These are phyloP conservation scores for Clarireedia hainanense DNA, from an alignment of 2,329 filamentous ascomycete genomes.

Conservation along the genomic window DNA sequence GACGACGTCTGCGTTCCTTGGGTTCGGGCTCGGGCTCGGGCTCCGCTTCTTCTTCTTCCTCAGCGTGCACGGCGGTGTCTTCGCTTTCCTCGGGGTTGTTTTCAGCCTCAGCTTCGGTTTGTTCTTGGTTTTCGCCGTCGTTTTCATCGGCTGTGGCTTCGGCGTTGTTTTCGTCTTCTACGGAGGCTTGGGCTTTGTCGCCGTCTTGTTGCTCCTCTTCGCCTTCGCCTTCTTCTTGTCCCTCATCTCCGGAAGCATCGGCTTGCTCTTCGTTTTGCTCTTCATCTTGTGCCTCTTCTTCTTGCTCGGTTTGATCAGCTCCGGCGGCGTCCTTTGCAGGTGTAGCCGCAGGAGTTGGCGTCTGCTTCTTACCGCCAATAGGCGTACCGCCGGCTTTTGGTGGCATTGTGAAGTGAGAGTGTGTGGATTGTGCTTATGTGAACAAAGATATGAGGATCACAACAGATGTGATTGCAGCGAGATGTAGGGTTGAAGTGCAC, in stretches of 20 bases:
- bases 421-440: not conserved
- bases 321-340: not conserved
- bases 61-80: slow-evolving; percentile 1
- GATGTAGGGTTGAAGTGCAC: too few species aligned
- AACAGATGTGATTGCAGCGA: too few species aligned
- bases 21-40: not conserved
- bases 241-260: not conserved
- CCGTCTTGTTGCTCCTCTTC: not conserved
- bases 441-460: too few species aligned
- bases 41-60: not conserved
- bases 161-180: not conserved
- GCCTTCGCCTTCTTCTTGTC: not conserved
- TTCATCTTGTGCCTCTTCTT: slow-evolving; percentile 7
- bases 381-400: slow-evolving; percentile 3
- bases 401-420: not conserved
- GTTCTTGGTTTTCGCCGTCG: slow-evolving; percentile 2
- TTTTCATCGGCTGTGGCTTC: slow-evolving; percentile 7
- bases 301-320: not conserved
- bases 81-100: slow-evolving; percentile 6
- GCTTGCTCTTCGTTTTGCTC: slow-evolving; percentile 1
- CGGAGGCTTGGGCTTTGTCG: not conserved
- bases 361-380: slow-evolving; percentile 3
- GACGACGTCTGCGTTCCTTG: slow-evolving; percentile 3
- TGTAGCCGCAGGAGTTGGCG: not conserved
- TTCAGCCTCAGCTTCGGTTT: not conserved